Percentiles rank a stretch among this genome's conserved stretches.
These are phyloP conservation scores for Lithocarpus polystachyus DNA, from an alignment of 306 rosid genomes.

Conservation along the genomic window DNA sequence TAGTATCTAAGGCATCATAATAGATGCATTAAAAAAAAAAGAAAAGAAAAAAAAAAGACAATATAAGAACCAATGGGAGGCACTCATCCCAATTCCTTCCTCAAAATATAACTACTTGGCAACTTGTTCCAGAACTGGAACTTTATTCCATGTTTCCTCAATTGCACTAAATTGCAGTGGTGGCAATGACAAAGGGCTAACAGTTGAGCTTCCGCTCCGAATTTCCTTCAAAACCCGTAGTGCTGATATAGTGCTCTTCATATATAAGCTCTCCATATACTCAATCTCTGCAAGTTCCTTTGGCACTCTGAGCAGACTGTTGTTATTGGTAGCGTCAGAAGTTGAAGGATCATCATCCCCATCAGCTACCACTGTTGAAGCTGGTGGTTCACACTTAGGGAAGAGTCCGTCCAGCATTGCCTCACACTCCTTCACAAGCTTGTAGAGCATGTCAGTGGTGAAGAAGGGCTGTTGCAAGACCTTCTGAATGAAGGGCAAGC, in stretches of 20 bases:
- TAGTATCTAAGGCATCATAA: slow-evolving; percentile 46
- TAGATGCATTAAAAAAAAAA: slow-evolving; percentile 29
- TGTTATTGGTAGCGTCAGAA: slow-evolving; percentile 42
- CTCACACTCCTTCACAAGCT: slow-evolving; percentile 96
- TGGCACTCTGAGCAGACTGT: slow-evolving; percentile 41
- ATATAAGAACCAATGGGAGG: not conserved
- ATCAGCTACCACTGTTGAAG: slow-evolving; percentile 40
- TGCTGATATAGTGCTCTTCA: slow-evolving; percentile 84
- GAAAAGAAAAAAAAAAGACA: not conserved
- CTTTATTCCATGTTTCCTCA: slow-evolving; percentile 64
- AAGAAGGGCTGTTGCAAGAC: slow-evolving; percentile 95
- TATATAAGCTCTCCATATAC: slow-evolving; percentile 75
- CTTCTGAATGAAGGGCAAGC: slow-evolving; percentile 93
- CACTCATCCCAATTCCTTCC: slow-evolving; percentile 13
- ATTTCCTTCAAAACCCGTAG: slow-evolving; percentile 82
- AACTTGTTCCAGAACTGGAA: slow-evolving; percentile 61
- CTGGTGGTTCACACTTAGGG: slow-evolving; percentile 41
- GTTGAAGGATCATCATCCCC: slow-evolving; percentile 56
- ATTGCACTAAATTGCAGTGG: slow-evolving; percentile 58
- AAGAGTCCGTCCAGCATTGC: slow-evolving; percentile 76
- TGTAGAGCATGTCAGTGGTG: slow-evolving; percentile 86
- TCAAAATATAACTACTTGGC: slow-evolving; percentile 57
- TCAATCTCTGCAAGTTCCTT: slow-evolving; percentile 79
- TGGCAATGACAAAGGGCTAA: slow-evolving; percentile 80
- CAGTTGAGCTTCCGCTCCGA: slow-evolving; percentile 87